A percentile compares a stretch with the other conserved stretches of the same genome.
phyloP scores from a whole-genome alignment of 345 rosid species.

The Gossypium raimondii region DNA sequence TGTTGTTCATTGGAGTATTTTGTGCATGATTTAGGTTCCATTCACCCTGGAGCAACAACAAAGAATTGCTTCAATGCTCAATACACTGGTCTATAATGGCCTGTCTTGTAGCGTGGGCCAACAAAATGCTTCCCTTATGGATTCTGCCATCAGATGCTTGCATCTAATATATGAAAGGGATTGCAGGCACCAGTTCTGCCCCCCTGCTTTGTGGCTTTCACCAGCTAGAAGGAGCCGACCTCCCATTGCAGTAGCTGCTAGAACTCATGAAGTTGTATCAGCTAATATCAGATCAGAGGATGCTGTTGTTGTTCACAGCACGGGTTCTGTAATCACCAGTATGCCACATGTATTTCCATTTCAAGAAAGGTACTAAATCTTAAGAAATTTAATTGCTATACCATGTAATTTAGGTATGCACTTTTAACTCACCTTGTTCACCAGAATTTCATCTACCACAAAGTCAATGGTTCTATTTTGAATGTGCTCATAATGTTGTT shows the following conservation, averaged over 20 bases:
- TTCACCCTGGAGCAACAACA: conserved; percentile 78
- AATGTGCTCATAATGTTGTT: background rate
- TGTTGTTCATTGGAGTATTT: conserved; percentile 23
- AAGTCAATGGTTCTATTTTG: conserved; percentile 4
- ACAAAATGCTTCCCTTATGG: conserved; percentile 65
- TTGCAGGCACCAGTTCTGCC: conserved; percentile 87
- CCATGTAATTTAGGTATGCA: background rate
- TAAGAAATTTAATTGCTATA: conserved; percentile 3
- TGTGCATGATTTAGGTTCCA: conserved; percentile 56
- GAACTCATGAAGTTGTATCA: conserved; percentile 68
- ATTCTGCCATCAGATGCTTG: conserved; percentile 82
- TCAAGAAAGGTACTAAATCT: conserved; percentile 69
- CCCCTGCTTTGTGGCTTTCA: conserved; percentile 86
- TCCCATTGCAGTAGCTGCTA: conserved; percentile 82
- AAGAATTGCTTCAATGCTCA: conserved; percentile 73
- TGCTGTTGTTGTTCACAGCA: conserved; percentile 40
- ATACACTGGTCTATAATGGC: conserved; percentile 83
- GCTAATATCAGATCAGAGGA: conserved; percentile 47
- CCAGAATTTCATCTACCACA: background rate
- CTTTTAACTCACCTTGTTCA: background rate
- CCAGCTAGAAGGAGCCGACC: conserved; percentile 80
- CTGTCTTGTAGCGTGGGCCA: conserved; percentile 42
- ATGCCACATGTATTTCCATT: conserved; percentile 93
- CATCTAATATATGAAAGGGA: conserved; percentile 93
- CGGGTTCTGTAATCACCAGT: conserved; percentile 66